These are phyloP conservation scores for Alloteropsis angusta DNA, from an alignment of 202 grass and related monocot species.

Conservation along the genomic window DNA sequence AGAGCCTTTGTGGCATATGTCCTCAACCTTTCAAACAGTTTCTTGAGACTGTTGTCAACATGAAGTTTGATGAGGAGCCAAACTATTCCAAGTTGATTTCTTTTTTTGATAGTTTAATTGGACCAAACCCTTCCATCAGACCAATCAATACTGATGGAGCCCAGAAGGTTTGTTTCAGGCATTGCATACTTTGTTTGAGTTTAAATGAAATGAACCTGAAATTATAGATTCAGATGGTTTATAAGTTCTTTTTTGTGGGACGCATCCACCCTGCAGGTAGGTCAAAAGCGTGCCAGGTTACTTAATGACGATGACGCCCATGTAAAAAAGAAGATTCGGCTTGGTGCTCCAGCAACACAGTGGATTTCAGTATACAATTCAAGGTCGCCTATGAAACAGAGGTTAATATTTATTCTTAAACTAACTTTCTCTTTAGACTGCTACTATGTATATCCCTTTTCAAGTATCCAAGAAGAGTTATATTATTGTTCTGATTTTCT, in stretches of 20 bases:
- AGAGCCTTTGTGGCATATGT: constrained; percentile 60
- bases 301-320: constrained; percentile 40
- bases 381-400: constrained; percentile 66
- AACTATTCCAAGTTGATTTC: constrained; percentile 83
- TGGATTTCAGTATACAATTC: constrained; percentile 94
- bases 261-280: constrained; percentile 44
- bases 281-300: constrained; percentile 70
- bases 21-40: constrained; percentile 69
- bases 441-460: not conserved
- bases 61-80: constrained; percentile 94
- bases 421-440: not conserved
- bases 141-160: constrained; percentile 77
- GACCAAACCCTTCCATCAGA: constrained; percentile 63
- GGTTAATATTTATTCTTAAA: constrained; percentile 37
- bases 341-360: constrained; percentile 62
- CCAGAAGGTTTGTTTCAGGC: constrained; percentile 44
- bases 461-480: not conserved
- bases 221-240: not conserved
- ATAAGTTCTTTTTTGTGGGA: not conserved
- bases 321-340: constrained; percentile 63
- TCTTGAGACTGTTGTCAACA: constrained; percentile 66
- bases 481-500: constrained; percentile 1
- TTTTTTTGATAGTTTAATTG: constrained; percentile 72
- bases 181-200: not conserved
- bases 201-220: not conserved